phyloP scores from a whole-genome alignment of 345 rosid genomes.

The Heritiera littoralis region DNA sequence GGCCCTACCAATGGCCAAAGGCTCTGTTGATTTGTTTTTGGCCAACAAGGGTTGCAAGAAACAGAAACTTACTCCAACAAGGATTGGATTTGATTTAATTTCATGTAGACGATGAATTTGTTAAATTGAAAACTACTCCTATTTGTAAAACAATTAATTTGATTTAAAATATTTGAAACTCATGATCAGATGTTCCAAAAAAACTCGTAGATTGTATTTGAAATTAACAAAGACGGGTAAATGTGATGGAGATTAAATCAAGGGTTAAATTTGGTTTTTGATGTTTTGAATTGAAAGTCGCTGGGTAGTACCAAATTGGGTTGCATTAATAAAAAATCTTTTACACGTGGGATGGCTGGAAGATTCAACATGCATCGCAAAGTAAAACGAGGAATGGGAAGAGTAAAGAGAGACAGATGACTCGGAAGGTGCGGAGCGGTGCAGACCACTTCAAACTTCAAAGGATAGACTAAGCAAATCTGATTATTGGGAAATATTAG shows the following conservation, averaged over 20 bases:
- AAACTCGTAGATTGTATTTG: no score
- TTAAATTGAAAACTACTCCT: no score
- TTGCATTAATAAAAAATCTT: neutral
- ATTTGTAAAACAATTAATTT: no score
- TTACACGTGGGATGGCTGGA: neutral
- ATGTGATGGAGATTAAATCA: neutral
- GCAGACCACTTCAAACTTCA: neutral
- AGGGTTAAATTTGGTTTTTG: neutral
- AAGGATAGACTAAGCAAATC: neutral
- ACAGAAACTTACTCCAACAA: neutral
- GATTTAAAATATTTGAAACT: neutral
- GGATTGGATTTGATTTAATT: neutral
- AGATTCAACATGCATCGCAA: neutral
- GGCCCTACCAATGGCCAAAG: slow-evolving; percentile 6
- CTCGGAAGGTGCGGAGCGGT: no score
- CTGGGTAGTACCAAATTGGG: neutral
- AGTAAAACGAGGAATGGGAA: neutral
- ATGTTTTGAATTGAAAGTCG: neutral
- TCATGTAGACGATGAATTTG: no score
- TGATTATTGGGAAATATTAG: neutral
- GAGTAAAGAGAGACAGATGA: neutral
- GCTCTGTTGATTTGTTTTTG: neutral
- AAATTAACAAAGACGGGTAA: no score
- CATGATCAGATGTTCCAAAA: neutral
- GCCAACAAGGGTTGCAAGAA: neutral